Evolutionary conservation across 371 early-diverging fungal genomes (phyloP), one percentile per base, ranked within the genome.

Genomic region (Capniomyces stellatus): DNA sequence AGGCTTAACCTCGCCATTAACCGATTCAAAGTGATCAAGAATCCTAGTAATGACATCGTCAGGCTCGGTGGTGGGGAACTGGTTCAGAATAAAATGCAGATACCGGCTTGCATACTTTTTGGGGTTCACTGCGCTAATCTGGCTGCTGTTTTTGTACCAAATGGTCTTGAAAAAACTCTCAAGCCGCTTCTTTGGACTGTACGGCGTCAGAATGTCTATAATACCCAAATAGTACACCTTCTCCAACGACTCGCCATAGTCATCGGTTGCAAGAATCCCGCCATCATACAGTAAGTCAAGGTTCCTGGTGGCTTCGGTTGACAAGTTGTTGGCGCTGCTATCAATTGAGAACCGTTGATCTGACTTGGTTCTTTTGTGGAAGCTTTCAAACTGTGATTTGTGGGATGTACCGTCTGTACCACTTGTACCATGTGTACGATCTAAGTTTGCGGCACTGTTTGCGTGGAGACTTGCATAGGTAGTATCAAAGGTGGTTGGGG

Each of bases 131-230:
- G 95, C 82, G 2, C 90, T 90, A 29, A 96, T 92, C 49, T 52
- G 52, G 18, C 54, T 42, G 69, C 77, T 80, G 69, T 76, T 75
- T 58, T 89, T 83, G 54, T 82, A 72, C 15, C 73, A 74, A 42
- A 92, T 48, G 18, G 83, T 71, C 69, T 93, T 97, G 73, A 79
- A 84, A 22, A 80, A 67, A 56, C 85, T 84, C 61, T 97, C 97
- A 23, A 81, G 43, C 58, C 80, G 81, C 68, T 97, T 97, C 43
- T 72, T 64, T 42, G 74, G 66, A 59, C 82, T 83, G 67, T 93
- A 97, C 0, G 84, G 82, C 21, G 97, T 97, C 51, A 97, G 72
- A 42, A 95, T 93, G 60, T 97, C 97, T 51, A 97, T 95, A 50
- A 95, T 78, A 3, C 95, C 94, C 31, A 95, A 59, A 61, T 85